Conservation (phyloP, 192 early-diverging fungal genomes). For the Coemansia sp. region DNA sequence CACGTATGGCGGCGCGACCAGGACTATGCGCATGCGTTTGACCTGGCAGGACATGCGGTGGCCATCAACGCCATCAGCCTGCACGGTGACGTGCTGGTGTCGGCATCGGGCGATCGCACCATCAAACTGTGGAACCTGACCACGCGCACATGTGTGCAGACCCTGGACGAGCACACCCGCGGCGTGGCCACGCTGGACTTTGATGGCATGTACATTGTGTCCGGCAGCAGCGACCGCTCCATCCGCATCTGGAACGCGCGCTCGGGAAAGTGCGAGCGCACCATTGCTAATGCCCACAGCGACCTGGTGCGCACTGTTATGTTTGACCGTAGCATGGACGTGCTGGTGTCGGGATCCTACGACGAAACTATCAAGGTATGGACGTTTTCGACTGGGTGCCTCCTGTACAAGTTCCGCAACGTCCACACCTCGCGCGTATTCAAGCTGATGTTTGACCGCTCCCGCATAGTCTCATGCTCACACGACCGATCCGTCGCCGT, state of each 20-base stretch:
- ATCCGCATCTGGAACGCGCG: slow-evolving; percentile 76
- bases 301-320: slow-evolving; percentile 46
- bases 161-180: slow-evolving; percentile 70
- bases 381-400: slow-evolving; percentile 67
- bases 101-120: slow-evolving; percentile 77
- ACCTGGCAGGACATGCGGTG: slow-evolving; percentile 64
- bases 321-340: slow-evolving; percentile 34
- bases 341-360: slow-evolving; percentile 85
- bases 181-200: slow-evolving; percentile 90
- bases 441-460: slow-evolving; percentile 76
- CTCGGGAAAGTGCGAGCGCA: slow-evolving; percentile 56
- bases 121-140: slow-evolving; percentile 80
- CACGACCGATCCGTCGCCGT: slow-evolving; percentile 58
- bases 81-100: slow-evolving; percentile 59
- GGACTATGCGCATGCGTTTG: slow-evolving; percentile 50
- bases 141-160: slow-evolving; percentile 64
- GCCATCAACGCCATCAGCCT: slow-evolving; percentile 86
- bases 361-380: slow-evolving; percentile 87
- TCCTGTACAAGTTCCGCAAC: slow-evolving; percentile 57
- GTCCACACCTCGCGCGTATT: slow-evolving; percentile 69
- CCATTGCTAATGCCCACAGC: slow-evolving; percentile 40
- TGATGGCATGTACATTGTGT: slow-evolving; percentile 78
- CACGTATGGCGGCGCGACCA: slow-evolving; percentile 71
- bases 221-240: slow-evolving; percentile 76
- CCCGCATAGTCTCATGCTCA: slow-evolving; percentile 82